phyloP scores from a whole-genome alignment of 1,139 yeast genomes.

The Nakaseomyces bracarensis region DNA sequence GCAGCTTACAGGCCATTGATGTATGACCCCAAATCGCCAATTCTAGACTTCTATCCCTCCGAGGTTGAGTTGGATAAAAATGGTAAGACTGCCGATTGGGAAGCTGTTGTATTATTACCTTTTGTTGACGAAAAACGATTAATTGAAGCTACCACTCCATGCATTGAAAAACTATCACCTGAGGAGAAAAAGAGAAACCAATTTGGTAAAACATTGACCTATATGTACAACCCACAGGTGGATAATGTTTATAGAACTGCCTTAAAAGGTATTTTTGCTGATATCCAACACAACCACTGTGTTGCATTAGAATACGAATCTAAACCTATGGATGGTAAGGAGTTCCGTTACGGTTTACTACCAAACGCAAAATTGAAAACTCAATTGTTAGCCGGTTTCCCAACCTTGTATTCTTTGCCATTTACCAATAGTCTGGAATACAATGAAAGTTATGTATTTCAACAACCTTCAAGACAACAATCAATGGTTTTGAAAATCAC shows the following conservation, averaged over 20 bases:
- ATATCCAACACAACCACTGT: constrained; percentile 72
- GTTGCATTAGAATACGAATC: constrained; percentile 48
- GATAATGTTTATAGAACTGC: constrained; percentile 68
- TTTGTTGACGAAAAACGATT: constrained; percentile 83
- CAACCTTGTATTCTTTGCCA: constrained; percentile 65
- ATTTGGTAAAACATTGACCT: constrained; percentile 61
- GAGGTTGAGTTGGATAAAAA: constrained; percentile 86
- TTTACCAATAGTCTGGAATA: constrained; percentile 45
- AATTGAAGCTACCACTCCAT: constrained; percentile 60
- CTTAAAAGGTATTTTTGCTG: constrained; percentile 66
- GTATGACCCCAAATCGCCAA: constrained; percentile 86
- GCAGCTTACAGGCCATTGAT: constrained; percentile 66
- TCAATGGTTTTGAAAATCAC: constrained; percentile 62
- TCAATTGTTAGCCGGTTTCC: constrained; percentile 80
- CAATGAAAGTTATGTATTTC: constrained; percentile 70
- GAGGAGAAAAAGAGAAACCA: constrained; percentile 69
- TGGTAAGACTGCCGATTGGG: constrained; percentile 96
- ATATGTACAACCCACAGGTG: constrained; percentile 69
- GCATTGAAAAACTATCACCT: constrained; percentile 50
- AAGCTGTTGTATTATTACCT: constrained; percentile 90
- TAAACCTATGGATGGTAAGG: constrained; percentile 42
- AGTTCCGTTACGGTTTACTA: constrained; percentile 51
- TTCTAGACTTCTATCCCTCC: constrained; percentile 81
- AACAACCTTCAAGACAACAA: constrained; percentile 75
- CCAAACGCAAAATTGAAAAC: constrained; percentile 64